phyloP scores from a whole-genome alignment of 2,329 filamentous ascomycete species.

The Taxawa tesnikishii region DNA sequence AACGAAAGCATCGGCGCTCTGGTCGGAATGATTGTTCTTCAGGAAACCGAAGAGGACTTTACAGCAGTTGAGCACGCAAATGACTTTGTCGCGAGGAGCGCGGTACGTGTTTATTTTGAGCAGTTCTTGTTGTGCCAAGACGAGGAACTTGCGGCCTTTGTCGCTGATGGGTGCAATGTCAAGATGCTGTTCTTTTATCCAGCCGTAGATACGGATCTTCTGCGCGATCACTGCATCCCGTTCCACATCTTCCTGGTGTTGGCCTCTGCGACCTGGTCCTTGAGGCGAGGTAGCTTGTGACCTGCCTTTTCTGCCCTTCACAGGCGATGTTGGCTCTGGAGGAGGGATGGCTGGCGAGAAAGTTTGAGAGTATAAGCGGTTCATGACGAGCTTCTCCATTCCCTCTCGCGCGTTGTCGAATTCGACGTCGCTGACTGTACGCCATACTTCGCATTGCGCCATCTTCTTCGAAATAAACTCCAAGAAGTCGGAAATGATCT shows the following conservation, averaged over 20 bases:
- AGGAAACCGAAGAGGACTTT: slow-evolving; percentile 97
- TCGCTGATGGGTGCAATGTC: slow-evolving; percentile 80
- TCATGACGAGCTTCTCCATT: slow-evolving; percentile 99
- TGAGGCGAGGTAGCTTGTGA: slow-evolving; percentile 27
- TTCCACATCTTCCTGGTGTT: slow-evolving; percentile 97
- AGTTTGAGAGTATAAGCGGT: slow-evolving; percentile 85
- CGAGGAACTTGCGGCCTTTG: slow-evolving; percentile 77
- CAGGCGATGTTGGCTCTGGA: slow-evolving; percentile 56
- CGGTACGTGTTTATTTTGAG: slow-evolving; percentile 94
- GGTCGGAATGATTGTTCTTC: slow-evolving; percentile 84
- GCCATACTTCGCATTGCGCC: slow-evolving; percentile 93
- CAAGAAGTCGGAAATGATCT: slow-evolving; percentile 94
- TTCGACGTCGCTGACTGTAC: slow-evolving; percentile 86
- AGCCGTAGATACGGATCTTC: slow-evolving; percentile 93
- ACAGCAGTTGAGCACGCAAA: slow-evolving; percentile 96
- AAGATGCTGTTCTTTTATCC: slow-evolving; percentile 85
- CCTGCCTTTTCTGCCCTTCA: slow-evolving; percentile 53
- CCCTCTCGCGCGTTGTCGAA: slow-evolving; percentile 97
- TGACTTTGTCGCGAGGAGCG: slow-evolving; percentile 95
- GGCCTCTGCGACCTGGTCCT: slow-evolving; percentile 76
- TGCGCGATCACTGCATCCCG: slow-evolving; percentile 90
- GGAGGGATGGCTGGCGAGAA: slow-evolving; percentile 89
- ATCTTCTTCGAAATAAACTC: slow-evolving; percentile 98
- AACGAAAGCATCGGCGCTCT: slow-evolving; percentile 92
- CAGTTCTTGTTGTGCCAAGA: slow-evolving; percentile 84